Percentiles rank a stretch among this genome's conserved stretches.
phyloP scores from a whole-genome alignment of 148 eudicot genomes.

The Beta vulgaris region DNA sequence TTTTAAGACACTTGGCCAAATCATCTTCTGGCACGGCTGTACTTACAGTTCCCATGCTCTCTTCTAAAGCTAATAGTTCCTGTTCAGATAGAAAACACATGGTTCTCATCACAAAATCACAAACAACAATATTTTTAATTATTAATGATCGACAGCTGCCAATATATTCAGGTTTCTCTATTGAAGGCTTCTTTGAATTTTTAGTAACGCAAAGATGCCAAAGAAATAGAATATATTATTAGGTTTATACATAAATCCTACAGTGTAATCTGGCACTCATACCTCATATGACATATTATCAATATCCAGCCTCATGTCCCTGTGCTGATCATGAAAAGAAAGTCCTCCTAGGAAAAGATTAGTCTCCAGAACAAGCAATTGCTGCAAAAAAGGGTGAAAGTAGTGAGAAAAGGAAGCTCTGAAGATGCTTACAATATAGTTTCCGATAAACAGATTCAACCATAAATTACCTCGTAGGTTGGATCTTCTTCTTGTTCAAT shows the following conservation, averaged over 20 bases:
- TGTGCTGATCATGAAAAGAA: slow-evolving; percentile 74
- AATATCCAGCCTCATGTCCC: slow-evolving; percentile 94
- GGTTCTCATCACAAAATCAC: not conserved
- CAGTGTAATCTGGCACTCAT: slow-evolving; percentile 1
- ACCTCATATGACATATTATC: slow-evolving; percentile 98
- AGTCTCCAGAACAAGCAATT: slow-evolving; percentile 72
- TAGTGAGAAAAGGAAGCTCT: not conserved
- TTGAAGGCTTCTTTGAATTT: not conserved
- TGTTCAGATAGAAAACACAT: slow-evolving; percentile 21
- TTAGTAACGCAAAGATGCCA: not conserved
- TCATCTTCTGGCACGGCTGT: slow-evolving; percentile 78
- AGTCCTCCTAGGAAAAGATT: slow-evolving; percentile 74
- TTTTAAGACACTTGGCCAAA: slow-evolving; percentile 54
- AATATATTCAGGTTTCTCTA: not conserved
- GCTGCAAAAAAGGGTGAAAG: slow-evolving; percentile 40
- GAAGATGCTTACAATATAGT: not conserved
- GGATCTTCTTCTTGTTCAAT: slow-evolving; percentile 81
- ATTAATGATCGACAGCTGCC: not conserved
- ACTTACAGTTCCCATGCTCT: slow-evolving; percentile 90
- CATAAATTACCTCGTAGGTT: slow-evolving; percentile 61
- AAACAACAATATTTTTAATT: not conserved
- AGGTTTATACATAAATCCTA: not conserved
- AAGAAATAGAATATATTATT: not conserved
- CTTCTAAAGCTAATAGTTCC: slow-evolving; percentile 93
- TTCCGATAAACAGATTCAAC: not conserved